A percentile compares a stretch with the other conserved stretches of the same genome.
These are phyloP conservation scores for Zygosaccharomyces kombuchaensis DNA, from an alignment of 805 yeast species.

Conservation along the genomic window DNA sequence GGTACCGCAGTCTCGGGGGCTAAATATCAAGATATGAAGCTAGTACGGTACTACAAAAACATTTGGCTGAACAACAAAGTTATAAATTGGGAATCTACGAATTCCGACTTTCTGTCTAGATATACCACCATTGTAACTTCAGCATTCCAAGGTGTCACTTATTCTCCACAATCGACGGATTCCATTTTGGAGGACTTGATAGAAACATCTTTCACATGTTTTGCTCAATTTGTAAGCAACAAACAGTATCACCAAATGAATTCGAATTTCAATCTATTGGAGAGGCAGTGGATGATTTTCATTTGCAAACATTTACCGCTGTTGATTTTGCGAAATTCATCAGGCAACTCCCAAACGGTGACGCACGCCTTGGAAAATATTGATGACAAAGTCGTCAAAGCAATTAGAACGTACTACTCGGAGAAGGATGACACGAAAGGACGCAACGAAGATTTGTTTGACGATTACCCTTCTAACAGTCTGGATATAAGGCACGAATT, in stretches of 20 bases:
- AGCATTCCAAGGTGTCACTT: conserved; percentile 30
- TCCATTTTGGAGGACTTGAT: conserved; percentile 28
- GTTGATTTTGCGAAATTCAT: conserved; percentile 34
- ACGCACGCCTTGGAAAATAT: conserved; percentile 26
- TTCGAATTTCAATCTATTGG: conserved; percentile 33
- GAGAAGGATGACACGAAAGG: conserved; percentile 35
- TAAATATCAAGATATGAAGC: conserved; percentile 29
- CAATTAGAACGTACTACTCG: conserved; percentile 32
- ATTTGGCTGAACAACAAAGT: conserved; percentile 40
- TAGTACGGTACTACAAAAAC: conserved; percentile 33
- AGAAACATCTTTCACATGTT: conserved; percentile 40
- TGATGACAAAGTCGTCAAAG: conserved; percentile 32
- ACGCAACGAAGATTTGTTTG: conserved; percentile 46
- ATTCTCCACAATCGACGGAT: conserved; percentile 22
- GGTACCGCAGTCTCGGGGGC: conserved; percentile 8
- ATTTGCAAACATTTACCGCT: conserved; percentile 46
- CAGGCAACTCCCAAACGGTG: conserved; percentile 26
- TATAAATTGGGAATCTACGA: conserved; percentile 34
- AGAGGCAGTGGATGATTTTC: conserved; percentile 44
- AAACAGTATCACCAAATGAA: conserved; percentile 38
- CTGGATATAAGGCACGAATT: conserved; percentile 50
- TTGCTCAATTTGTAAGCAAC: conserved; percentile 43
- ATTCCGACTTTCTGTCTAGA: conserved; percentile 30
- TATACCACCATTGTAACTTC: conserved; percentile 33
- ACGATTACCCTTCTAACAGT: conserved; percentile 45